Conservation (phyloP, 805 yeast genomes). For the Scheffersomyces ergatensis region DNA sequence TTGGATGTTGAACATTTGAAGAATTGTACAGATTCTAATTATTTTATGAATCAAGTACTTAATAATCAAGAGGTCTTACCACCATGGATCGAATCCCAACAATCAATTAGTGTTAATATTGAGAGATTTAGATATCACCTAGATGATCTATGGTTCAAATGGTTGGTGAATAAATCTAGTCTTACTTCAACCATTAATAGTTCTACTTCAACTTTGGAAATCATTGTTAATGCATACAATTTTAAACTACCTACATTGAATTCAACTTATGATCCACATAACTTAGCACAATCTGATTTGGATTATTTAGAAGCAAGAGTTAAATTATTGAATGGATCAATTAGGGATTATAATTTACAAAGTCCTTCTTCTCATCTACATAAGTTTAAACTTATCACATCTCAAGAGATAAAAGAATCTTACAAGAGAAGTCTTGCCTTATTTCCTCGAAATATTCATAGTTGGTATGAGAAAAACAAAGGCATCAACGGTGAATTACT, state of each 20-base stretch:
- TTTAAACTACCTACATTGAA: neutral
- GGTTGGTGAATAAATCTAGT: conserved; percentile 11
- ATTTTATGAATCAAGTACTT: conserved; percentile 74
- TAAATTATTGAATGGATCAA: conserved; percentile 17
- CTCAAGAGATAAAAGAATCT: conserved; percentile 21
- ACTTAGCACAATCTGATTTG: conserved; percentile 2
- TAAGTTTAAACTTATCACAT: conserved; percentile 31
- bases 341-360: conserved; percentile 37
- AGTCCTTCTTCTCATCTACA: conserved; percentile 37
- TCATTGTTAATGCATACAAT: conserved; percentile 3
- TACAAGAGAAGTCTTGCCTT: conserved; percentile 12
- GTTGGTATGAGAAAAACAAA: conserved; percentile 15
- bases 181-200: conserved; percentile 1
- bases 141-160: conserved; percentile 35
- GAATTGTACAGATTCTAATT: conserved; percentile 62
- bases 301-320: conserved; percentile 20
- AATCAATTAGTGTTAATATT: conserved; percentile 63
- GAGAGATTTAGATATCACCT: conserved; percentile 45
- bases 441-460: conserved; percentile 10
- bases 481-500: neutral
- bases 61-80: conserved; percentile 77
- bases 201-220: conserved; percentile 2
- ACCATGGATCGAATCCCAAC: conserved; percentile 83
- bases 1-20: conserved; percentile 51
- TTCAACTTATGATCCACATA: neutral